A percentile compares a stretch with the other conserved stretches of the same genome.
phyloP scores from a whole-genome alignment of 1,284 basidiomycete species.

The Marasmius oreades region DNA sequence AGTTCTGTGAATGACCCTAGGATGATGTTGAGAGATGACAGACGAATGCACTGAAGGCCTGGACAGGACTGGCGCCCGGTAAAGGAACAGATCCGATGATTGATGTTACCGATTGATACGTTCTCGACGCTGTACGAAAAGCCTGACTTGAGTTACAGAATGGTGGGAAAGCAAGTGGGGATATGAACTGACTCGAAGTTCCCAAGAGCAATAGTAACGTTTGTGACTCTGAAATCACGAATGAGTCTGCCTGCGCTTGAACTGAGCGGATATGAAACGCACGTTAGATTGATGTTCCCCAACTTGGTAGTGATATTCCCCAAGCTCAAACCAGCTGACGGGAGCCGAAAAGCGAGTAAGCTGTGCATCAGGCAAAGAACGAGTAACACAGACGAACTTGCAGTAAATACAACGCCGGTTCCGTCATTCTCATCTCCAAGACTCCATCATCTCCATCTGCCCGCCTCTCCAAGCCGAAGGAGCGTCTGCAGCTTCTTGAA shows the following conservation, averaged over 20 bases:
- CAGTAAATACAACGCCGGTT: conserved; percentile 5
- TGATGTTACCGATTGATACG: conserved; percentile 16
- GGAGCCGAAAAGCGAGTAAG: conserved; percentile 6
- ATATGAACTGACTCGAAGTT: conserved; percentile 15
- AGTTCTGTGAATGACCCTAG: neutral
- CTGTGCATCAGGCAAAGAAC: neutral
- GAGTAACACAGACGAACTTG: neutral
- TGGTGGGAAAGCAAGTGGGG: neutral
- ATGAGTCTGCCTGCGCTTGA: neutral
- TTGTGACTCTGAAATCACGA: conserved; percentile 12
- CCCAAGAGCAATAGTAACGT: conserved; percentile 19
- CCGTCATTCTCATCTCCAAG: conserved; percentile 4
- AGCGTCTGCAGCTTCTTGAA: neutral
- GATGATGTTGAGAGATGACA: neutral
- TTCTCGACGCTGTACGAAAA: conserved; percentile 18
- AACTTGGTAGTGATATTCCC: conserved; percentile 20
- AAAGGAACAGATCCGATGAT: conserved; percentile 19
- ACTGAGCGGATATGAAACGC: neutral
- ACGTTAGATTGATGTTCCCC: conserved; percentile 21
- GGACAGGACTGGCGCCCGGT: conserved; percentile 18
- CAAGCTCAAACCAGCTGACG: conserved; percentile 15
- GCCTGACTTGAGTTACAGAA: neutral
- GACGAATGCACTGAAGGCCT: conserved; percentile 19
- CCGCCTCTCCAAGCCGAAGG: neutral
- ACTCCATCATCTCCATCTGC: conserved; percentile 9